Base-by-base conservation (phyloP, 768 basidiomycete genomes). In the Trametes elegans region DNA sequence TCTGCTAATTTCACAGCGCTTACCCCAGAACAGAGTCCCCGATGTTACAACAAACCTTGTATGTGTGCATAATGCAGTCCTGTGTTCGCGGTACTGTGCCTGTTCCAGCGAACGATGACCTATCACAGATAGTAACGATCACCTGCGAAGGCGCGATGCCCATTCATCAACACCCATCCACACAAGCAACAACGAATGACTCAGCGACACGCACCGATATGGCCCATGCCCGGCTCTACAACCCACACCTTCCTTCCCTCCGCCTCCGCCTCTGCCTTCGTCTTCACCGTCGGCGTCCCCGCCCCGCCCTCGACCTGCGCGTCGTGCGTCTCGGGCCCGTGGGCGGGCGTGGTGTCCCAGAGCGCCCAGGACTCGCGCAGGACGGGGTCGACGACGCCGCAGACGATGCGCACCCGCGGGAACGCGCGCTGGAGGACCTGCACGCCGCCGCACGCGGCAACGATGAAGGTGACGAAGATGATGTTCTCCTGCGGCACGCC, bases 391-490 rank as follows among this genome's bases (percentile, higher is more conserved):
- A 95, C 83, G 0, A 86, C 88, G 2, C 88, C 90, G 59, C 88
- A 90, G 13, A 97, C 84, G 61, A 98, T 83, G 63, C 80, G 83
- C n/a, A 96, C 84, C 7, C 72, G 66, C 3, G 96, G 94, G 71
- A 98, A 99, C 8, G 92, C 93, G 14, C 79, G 77, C 55, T 84
- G 83, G 19, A 98, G 76, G 1, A 90, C 82, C 2, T 81, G 79
- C 18, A 97, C 68, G 10, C 93, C 90, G 16, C 94, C 93, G 14
- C 75, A 78, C n/a, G 83, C 79, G 7, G 93, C 88, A 43, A 96
- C 87, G 8, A 98, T 77, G 73, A 96, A 93, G 0, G 93, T 87
- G 13, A 94, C 82, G 65, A 95, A 95, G 53, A 97, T 83, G 61
- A 97, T 95, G 63, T 82, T 84, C 56, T 88, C 83, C 68, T 93